A percentile compares a stretch with the other conserved stretches of the same genome.
Conservation (phyloP, 805 yeast genomes). For the Saccharomycopsis olivae region DNA sequence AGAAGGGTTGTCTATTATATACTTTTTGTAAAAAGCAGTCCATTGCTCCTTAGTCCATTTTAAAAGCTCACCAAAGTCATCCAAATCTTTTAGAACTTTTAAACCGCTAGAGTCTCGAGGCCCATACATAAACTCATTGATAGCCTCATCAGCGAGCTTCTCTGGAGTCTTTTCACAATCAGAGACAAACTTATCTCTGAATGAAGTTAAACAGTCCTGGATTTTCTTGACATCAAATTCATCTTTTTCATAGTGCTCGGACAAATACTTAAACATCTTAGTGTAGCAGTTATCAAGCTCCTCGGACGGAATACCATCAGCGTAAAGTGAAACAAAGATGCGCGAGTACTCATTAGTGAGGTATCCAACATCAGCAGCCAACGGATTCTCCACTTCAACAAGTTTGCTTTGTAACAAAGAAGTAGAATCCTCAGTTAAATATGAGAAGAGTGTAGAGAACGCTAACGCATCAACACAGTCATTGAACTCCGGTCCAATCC, state of each 20-base stretch:
- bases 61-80: constrained; percentile 27
- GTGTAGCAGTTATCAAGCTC: constrained; percentile 43
- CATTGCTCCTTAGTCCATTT: constrained; percentile 62
- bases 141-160: constrained; percentile 53
- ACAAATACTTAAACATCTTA: constrained; percentile 39
- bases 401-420: constrained; percentile 62
- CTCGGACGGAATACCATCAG: constrained; percentile 71
- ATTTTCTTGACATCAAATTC: constrained; percentile 56
- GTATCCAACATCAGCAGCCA: constrained; percentile 59
- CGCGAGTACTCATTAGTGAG: constrained; percentile 66
- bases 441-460: constrained; percentile 56
- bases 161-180: constrained; percentile 55
- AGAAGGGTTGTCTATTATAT: constrained; percentile 50
- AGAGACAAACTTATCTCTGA: constrained; percentile 48
- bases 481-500: constrained; percentile 68
- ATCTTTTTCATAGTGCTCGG: constrained; percentile 37
- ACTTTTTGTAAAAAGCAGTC: constrained; percentile 41
- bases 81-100: constrained; percentile 49
- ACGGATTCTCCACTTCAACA: constrained; percentile 75
- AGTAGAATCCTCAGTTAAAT: constrained; percentile 67
- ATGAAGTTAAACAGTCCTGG: constrained; percentile 56
- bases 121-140: constrained; percentile 76
- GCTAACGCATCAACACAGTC: constrained; percentile 53
- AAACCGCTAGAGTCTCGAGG: constrained; percentile 45
- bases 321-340: constrained; percentile 41